Evolutionary conservation across 805 yeast species (phyloP).

Genomic region (Suhomyces faveliae): DNA sequence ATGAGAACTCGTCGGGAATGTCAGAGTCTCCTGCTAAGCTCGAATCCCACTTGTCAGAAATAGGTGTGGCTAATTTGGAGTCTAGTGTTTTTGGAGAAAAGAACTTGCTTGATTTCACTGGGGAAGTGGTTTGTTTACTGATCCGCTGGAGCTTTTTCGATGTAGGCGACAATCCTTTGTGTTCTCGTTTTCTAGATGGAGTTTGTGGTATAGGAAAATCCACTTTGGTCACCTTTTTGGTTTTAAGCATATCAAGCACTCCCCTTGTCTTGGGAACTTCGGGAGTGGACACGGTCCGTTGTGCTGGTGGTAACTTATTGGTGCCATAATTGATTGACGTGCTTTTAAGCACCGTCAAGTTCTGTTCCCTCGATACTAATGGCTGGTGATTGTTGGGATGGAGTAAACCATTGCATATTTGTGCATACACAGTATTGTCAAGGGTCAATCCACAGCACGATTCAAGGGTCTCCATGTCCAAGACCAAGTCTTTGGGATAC

Average conservation of each 20-base stretch:
- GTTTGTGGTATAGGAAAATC: background rate
- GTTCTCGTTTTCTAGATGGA: constrained; percentile 1
- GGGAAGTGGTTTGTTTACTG: constrained; percentile 5
- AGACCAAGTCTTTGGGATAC: constrained; percentile 44
- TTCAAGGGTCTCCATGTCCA: constrained; percentile 41
- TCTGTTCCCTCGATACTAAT: constrained; percentile 48
- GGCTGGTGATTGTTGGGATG: constrained; percentile 60
- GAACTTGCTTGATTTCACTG: constrained; percentile 11
- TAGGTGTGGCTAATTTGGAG: constrained; percentile 14
- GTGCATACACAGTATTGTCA: constrained; percentile 47
- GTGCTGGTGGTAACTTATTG: background rate
- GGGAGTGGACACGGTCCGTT: constrained; percentile 3
- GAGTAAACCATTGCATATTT: constrained; percentile 62
- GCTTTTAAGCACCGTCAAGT: constrained; percentile 19
- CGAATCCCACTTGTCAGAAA: constrained; percentile 10
- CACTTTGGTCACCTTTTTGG: constrained; percentile 1
- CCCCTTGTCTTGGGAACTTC: background rate
- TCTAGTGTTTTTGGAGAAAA: constrained; percentile 8
- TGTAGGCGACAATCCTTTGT: constrained; percentile 11
- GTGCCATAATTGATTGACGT: constrained; percentile 7
- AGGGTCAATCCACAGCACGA: constrained; percentile 47
- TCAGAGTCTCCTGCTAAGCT: constrained; percentile 31
- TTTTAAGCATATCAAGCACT: constrained; percentile 3
- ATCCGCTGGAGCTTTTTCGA: constrained; percentile 10
- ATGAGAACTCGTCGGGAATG: constrained; percentile 29